Conservation (phyloP, 164 flowering plant species). For the Cinnamomum micranthum region DNA sequence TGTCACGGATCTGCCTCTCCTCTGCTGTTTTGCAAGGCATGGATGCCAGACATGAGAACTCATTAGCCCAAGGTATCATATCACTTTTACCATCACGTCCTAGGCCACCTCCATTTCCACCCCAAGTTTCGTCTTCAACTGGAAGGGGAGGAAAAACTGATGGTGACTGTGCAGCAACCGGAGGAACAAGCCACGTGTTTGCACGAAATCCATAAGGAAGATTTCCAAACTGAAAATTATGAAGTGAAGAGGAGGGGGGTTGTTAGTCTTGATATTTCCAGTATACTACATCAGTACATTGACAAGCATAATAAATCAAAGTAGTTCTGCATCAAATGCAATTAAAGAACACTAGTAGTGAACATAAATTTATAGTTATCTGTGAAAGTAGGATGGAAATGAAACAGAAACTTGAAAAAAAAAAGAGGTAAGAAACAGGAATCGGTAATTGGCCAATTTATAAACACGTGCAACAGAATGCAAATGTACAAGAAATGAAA, state of each 20-base stretch:
- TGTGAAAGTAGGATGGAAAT: too few relatives aligned
- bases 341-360: neutral
- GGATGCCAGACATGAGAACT: constrained; percentile 67
- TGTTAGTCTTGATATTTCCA: neutral
- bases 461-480: neutral
- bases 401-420: neutral
- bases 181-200: constrained; percentile 98
- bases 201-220: constrained; percentile 98
- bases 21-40: constrained; percentile 96
- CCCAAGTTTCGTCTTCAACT: constrained; percentile 89
- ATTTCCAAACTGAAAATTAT: constrained; percentile 85
- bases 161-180: constrained; percentile 63
- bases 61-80: constrained; percentile 76
- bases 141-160: constrained; percentile 79
- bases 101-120: constrained; percentile 93
- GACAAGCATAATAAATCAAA: neutral
- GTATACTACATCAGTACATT: neutral
- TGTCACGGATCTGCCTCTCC: constrained; percentile 88
- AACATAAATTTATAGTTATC: too few relatives aligned
- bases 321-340: neutral
- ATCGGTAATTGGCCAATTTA: neutral
- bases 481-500: neutral
- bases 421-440: neutral
- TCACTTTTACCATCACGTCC: constrained; percentile 84
- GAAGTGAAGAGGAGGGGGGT: neutral